phyloP scores from a whole-genome alignment of 192 early-diverging fungal genomes.

The Linderina pennispora region DNA sequence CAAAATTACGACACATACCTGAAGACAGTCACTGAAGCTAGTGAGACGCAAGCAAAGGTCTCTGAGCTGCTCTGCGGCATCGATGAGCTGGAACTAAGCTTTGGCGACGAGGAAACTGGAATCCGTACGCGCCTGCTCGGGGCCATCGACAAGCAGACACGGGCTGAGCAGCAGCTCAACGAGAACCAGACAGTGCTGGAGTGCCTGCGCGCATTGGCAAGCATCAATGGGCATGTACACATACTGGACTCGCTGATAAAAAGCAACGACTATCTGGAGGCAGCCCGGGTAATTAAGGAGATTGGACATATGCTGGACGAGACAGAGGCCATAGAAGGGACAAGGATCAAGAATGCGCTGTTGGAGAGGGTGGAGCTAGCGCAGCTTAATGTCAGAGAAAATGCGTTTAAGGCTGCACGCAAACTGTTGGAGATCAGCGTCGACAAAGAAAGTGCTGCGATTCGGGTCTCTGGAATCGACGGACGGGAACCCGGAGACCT shows the following conservation, averaged over 20 bases:
- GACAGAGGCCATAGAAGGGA: conserved; percentile 3
- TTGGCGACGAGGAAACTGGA: conserved; percentile 23
- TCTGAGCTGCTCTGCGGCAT: conserved; percentile 14
- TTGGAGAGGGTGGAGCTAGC: conserved; percentile 5
- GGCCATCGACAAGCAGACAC: conserved; percentile 5
- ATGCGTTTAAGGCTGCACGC: background rate
- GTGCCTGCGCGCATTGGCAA: conserved; percentile 7
- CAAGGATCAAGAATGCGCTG: conserved; percentile 6
- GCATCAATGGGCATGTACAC: conserved; percentile 1
- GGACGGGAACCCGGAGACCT: background rate
- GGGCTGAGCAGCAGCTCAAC: background rate
- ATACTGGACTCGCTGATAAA: conserved; percentile 10
- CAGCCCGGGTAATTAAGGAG: conserved; percentile 2
- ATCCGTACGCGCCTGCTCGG: conserved; percentile 10
- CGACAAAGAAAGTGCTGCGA: background rate
- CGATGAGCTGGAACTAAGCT: conserved; percentile 18
- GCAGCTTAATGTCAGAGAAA: conserved; percentile 10
- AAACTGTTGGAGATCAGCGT: conserved; percentile 1
- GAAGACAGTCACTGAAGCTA: conserved; percentile 1
- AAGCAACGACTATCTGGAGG: background rate
- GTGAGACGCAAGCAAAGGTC: conserved; percentile 6
- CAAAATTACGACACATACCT: conserved; percentile 5
- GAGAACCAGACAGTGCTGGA: conserved; percentile 6
- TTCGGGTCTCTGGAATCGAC: background rate
- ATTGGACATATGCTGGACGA: conserved; percentile 1